phyloP scores from a whole-genome alignment of 148 eudicot genomes.

The Rhododendron molle region DNA sequence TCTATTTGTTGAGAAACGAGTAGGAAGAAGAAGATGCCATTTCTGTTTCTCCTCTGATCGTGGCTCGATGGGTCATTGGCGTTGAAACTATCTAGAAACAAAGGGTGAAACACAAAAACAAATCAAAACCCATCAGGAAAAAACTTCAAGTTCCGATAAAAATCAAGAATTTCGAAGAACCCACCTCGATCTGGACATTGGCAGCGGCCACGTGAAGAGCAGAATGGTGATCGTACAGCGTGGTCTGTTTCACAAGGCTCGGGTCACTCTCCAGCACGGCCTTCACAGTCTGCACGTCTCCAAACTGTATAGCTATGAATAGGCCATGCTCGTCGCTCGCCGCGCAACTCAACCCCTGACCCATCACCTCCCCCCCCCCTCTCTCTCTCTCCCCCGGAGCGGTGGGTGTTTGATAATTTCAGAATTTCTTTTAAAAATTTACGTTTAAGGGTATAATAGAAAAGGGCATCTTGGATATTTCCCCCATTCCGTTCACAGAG shows the following conservation, averaged over 20 bases:
- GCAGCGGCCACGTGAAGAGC: constrained; percentile 85
- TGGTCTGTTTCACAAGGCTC: constrained; percentile 34
- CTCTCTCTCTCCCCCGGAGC: neutral
- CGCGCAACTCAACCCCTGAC: constrained; percentile 70
- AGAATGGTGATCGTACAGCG: constrained; percentile 74
- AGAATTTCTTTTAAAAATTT: no score
- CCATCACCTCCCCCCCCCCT: constrained; percentile 38
- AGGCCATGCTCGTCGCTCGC: constrained; percentile 40
- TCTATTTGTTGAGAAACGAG: no score
- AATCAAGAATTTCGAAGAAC: constrained; percentile 18
- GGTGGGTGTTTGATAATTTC: no score
- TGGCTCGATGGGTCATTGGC: no score
- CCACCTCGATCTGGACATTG: constrained; percentile 85
- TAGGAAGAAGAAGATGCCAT: no score
- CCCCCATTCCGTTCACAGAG: no score
- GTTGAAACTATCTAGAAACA: constrained; percentile 49
- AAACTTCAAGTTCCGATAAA: neutral
- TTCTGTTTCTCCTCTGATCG: no score
- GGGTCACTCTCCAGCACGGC: constrained; percentile 38
- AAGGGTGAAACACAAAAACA: neutral
- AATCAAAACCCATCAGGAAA: constrained; percentile 8
- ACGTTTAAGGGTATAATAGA: no score
- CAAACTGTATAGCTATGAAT: constrained; percentile 55
- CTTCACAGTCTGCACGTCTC: constrained; percentile 50
- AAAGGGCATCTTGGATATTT: no score